Base-by-base conservation (phyloP, 176 grass and related monocot species). In the Musa acuminata region DNA sequence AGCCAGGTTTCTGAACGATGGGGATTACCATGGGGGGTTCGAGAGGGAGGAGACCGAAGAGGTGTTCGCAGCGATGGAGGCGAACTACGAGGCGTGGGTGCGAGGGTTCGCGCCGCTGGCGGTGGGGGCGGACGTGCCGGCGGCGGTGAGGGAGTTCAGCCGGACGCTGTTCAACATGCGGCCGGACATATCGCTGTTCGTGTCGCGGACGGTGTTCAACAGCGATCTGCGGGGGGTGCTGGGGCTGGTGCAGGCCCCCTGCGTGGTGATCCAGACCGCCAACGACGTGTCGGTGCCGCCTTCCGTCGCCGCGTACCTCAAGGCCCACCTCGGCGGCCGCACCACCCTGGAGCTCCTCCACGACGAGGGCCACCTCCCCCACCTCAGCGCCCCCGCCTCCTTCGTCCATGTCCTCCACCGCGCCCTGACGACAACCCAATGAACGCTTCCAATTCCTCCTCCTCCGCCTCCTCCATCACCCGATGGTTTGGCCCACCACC, bases 151-250 rank as follows among this genome's bases (percentile, higher is more conserved):
- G 55, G 94, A 98, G 82, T 93, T 98, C 79, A 98, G 94, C 83
- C 87, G 94, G n/a, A 97, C 94, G 8, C 90, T 97, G 22, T 97
- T 97, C 94, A 97, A 97, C 78, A 97, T 97, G 94, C 90, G 94
- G 17, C 94, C 94, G 1, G 94, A 97, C 83, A 91, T 97, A 72
- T 97, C 94, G 12, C 78, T 93, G 35, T 87, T 91, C 77, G 87
- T 97, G 11, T 93, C 90, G 75, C 90, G 88, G 77, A 97, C 86
- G 1, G 90, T 97, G 0, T 97, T 93, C 82, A 90, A 90, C 77
- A 91, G 85, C 27, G 94, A 97, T 71, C 82, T 97, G 53, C 94
- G 94, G 53, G 83, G 82, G 67, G 80, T 89, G 57, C 75, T 97
- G 58, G 86, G 87, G 54, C 83, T 87, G 64, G 90, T 97, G 62